Percentiles rank a stretch among this genome's conserved stretches.
These are phyloP conservation scores for Rubus parviflorus DNA, from an alignment of 306 rosid genomes.

Conservation along the genomic window DNA sequence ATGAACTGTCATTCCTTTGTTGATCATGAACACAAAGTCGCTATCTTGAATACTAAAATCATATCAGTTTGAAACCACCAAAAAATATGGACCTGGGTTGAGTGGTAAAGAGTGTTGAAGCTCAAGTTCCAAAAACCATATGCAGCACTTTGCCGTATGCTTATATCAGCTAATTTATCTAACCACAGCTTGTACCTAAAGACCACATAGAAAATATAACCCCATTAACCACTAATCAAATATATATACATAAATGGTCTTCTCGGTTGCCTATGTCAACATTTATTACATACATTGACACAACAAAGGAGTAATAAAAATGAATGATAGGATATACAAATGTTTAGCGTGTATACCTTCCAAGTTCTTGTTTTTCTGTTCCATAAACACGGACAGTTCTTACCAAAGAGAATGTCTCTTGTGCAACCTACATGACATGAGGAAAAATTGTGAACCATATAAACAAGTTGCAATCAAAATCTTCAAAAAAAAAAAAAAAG, in stretches of 20 bases:
- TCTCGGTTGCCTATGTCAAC: slow-evolving; percentile 12
- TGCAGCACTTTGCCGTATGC: slow-evolving; percentile 88
- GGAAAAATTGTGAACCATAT: slow-evolving; percentile 2
- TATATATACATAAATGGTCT: neutral
- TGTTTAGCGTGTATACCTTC: slow-evolving; percentile 54
- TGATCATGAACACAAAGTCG: neutral
- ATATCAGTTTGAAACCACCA: slow-evolving; percentile 5
- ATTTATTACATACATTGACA: neutral
- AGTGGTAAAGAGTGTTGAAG: slow-evolving; percentile 85
- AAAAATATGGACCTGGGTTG: slow-evolving; percentile 70
- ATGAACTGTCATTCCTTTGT: neutral
- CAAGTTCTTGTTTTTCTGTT: slow-evolving; percentile 76
- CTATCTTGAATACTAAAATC: neutral
- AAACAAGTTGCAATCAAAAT: slow-evolving; percentile 17
- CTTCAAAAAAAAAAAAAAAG: slow-evolving; percentile 18
- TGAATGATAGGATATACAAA: neutral
- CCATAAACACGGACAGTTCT: slow-evolving; percentile 96
- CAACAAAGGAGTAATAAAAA: neutral
- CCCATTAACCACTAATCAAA: slow-evolving; percentile 23
- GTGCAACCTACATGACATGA: slow-evolving; percentile 66
- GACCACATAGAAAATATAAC: slow-evolving; percentile 16
- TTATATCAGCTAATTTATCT: slow-evolving; percentile 75
- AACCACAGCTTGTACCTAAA: slow-evolving; percentile 82
- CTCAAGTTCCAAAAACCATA: slow-evolving; percentile 84
- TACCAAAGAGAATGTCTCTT: slow-evolving; percentile 88